Conservation (phyloP, 2,329 filamentous ascomycete genomes). For the Cyphellophora attinorum region DNA sequence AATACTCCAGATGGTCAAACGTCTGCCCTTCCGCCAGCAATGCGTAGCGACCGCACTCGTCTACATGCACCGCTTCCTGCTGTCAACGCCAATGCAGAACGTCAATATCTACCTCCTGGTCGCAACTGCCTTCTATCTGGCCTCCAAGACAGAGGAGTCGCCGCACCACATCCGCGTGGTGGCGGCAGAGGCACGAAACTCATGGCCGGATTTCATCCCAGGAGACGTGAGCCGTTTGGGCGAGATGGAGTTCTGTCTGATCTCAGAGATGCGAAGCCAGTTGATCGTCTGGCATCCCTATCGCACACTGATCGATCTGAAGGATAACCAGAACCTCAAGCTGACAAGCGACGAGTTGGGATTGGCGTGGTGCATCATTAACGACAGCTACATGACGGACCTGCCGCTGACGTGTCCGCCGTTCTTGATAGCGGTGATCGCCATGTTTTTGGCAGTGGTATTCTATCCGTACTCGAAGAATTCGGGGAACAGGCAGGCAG, state of each 20-base stretch:
- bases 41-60: constrained; percentile 88
- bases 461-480: constrained; percentile 48
- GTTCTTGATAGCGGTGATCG: constrained; percentile 80
- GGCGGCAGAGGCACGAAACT: constrained; percentile 70
- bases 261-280: constrained; percentile 82
- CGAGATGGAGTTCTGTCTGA: constrained; percentile 88
- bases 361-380: constrained; percentile 74
- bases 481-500: constrained; percentile 2
- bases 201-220: constrained; percentile 73
- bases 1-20: constrained; percentile 71
- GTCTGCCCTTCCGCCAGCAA: constrained; percentile 78
- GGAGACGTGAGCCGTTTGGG: constrained; percentile 76
- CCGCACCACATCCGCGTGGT: constrained; percentile 93
- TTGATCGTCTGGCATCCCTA: constrained; percentile 89
- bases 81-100: constrained; percentile 77
- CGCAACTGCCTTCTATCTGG: constrained; percentile 87
- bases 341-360: constrained; percentile 69
- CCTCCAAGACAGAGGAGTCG: constrained; percentile 96
- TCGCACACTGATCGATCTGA: constrained; percentile 62
- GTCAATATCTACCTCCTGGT: constrained; percentile 91
- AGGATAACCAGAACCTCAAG: constrained; percentile 45
- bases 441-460: constrained; percentile 74
- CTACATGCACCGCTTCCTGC: constrained; percentile 91
- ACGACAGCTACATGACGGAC: constrained; percentile 88
- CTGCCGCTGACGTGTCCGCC: constrained; percentile 76